Conservation (phyloP, 169 alveolate species). For the Plasmodium inui region DNA sequence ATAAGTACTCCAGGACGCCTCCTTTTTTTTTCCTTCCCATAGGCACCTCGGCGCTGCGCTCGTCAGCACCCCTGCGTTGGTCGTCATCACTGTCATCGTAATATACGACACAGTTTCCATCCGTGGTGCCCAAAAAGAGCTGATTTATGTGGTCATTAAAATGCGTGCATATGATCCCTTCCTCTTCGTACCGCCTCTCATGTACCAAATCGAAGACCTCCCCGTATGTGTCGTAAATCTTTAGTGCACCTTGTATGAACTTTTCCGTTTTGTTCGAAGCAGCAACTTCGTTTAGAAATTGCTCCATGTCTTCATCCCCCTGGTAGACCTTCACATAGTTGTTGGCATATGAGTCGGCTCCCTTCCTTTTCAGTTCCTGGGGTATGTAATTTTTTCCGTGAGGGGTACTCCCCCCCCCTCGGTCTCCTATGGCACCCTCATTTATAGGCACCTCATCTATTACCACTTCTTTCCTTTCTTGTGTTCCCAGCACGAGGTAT, state of each 20-base stretch:
- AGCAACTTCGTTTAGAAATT: constrained; percentile 42
- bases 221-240: constrained; percentile 7
- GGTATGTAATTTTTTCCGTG: background rate
- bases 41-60: background rate
- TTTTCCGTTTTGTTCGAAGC: constrained; percentile 21
- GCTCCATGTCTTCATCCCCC: constrained; percentile 72
- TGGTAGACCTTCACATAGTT: constrained; percentile 37
- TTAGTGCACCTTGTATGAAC: constrained; percentile 13
- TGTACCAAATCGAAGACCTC: constrained; percentile 17
- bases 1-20: constrained; percentile 36
- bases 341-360: background rate
- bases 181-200: constrained; percentile 8
- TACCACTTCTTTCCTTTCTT: background rate
- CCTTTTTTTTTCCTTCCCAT: background rate
- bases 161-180: constrained; percentile 47
- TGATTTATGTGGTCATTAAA: constrained; percentile 32
- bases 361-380: background rate
- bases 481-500: constrained; percentile 1
- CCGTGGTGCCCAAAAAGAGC: constrained; percentile 49
- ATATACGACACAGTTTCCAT: constrained; percentile 40
- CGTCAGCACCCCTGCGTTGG: background rate
- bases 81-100: constrained; percentile 3
- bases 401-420: background rate
- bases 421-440: background rate
- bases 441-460: background rate